Percentiles rank a stretch among this genome's conserved stretches.
phyloP scores from a whole-genome alignment of 2,329 filamentous ascomycete genomes.

The Aspergillus aculeatinus region DNA sequence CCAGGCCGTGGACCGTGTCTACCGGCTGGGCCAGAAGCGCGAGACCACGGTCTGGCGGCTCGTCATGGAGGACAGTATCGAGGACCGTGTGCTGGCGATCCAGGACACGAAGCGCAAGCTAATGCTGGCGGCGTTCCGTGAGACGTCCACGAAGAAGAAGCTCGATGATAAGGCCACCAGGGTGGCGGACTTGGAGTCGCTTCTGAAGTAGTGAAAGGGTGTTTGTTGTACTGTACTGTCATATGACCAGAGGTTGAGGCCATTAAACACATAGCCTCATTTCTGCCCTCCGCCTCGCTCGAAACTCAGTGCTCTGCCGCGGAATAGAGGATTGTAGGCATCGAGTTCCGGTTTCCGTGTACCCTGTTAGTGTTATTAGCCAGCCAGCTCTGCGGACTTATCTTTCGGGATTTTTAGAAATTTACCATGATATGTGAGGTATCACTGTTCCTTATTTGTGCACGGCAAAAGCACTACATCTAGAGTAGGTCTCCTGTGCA shows the following conservation, averaged over 20 bases:
- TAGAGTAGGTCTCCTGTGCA: too few relatives aligned
- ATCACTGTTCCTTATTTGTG: too few relatives aligned
- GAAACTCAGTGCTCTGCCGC: too few relatives aligned
- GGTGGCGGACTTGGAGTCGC: constrained; percentile 49
- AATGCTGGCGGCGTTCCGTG: constrained; percentile 75
- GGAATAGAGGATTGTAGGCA: too few relatives aligned
- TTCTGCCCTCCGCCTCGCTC: too few relatives aligned
- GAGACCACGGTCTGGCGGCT: constrained; percentile 77
- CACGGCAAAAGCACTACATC: too few relatives aligned
- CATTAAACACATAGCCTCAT: too few relatives aligned
- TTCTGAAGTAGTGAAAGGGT: constrained; percentile 24
- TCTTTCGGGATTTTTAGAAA: too few relatives aligned
- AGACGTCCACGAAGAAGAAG: constrained; percentile 61
- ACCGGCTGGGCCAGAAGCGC: constrained; percentile 78
- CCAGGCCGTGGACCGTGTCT: constrained; percentile 84
- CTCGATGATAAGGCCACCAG: constrained; percentile 55
- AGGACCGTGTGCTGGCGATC: constrained; percentile 75
- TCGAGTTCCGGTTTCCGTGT: too few relatives aligned
- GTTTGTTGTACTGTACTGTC: neutral
- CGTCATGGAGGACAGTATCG: constrained; percentile 76
- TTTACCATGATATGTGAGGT: too few relatives aligned
- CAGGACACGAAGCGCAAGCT: constrained; percentile 77
- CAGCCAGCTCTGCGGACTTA: too few relatives aligned
- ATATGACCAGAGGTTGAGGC: neutral
- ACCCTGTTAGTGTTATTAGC: too few relatives aligned